These are phyloP conservation scores for Lagenaria siceraria DNA, from an alignment of 306 rosid species.

Conservation along the genomic window DNA sequence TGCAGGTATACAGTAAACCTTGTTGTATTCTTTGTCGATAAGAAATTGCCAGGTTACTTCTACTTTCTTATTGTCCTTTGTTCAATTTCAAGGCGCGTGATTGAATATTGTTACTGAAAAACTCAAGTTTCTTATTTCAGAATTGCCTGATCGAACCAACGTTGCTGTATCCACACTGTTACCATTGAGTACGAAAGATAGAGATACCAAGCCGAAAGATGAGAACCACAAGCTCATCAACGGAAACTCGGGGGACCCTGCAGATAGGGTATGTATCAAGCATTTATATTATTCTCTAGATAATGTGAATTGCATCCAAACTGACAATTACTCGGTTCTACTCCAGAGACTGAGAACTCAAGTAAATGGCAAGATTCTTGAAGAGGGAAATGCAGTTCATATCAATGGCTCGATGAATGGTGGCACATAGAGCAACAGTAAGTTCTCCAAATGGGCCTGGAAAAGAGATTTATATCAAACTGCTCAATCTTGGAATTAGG, in stretches of 20 bases:
- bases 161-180: conserved; percentile 16
- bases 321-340: background rate
- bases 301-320: background rate
- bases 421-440: background rate
- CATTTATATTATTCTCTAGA: background rate
- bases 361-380: conserved; percentile 14
- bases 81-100: background rate
- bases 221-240: conserved; percentile 20
- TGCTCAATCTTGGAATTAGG: background rate
- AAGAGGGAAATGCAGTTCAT: conserved; percentile 5
- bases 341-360: conserved; percentile 14
- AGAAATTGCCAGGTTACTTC: conserved; percentile 31
- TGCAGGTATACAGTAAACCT: conserved; percentile 43
- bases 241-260: conserved; percentile 17
- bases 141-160: conserved; percentile 34
- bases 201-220: conserved; percentile 28
- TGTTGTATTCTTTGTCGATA: conserved; percentile 28
- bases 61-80: background rate
- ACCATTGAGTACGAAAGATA: conserved; percentile 24
- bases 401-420: conserved; percentile 4
- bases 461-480: background rate
- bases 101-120: background rate
- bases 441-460: background rate
- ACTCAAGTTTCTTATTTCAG: conserved; percentile 6
- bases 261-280: conserved; percentile 11